Percentiles rank a stretch among this genome's conserved stretches.
Evolutionary conservation across 2,329 filamentous ascomycete genomes (phyloP).

Genomic region (Botrytis sinoallii): DNA sequence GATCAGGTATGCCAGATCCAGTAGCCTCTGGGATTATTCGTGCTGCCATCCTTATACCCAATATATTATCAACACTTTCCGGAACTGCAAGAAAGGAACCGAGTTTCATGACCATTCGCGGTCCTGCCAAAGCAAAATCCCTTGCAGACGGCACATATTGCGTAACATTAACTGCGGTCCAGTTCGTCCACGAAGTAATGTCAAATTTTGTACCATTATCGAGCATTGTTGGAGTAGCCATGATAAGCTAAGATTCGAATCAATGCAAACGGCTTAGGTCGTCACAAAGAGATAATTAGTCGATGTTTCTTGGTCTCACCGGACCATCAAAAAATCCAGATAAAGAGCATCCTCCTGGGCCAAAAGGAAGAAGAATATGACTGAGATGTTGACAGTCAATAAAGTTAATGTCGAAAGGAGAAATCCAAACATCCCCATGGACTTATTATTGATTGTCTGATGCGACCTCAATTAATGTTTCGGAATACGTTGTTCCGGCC

Average conservation of each 20-base stretch:
- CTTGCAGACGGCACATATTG: conserved; percentile 62
- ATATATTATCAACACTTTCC: conserved; percentile 55
- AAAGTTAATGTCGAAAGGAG: neutral
- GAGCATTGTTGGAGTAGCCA: conserved; percentile 29
- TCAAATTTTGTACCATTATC: conserved; percentile 39
- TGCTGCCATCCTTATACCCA: conserved; percentile 52
- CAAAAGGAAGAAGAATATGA: neutral
- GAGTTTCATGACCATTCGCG: conserved; percentile 66
- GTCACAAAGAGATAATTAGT: conserved; percentile 17
- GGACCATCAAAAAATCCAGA: conserved; percentile 8
- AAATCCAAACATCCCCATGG: neutral
- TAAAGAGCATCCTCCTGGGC: conserved; percentile 17
- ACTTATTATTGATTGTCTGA: neutral
- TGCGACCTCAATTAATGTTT: neutral
- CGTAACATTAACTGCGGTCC: conserved; percentile 50
- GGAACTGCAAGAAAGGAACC: conserved; percentile 60
- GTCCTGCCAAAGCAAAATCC: conserved; percentile 66
- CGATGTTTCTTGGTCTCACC: conserved; percentile 17
- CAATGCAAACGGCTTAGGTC: conserved; percentile 5
- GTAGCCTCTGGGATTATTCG: conserved; percentile 59
- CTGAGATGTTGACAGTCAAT: neutral
- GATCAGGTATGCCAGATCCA: conserved; percentile 42
- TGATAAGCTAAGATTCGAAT: conserved; percentile 16
- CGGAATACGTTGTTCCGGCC: conserved; percentile 8
- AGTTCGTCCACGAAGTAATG: conserved; percentile 54